Conservation (phyloP, 106 monocot species). For the Chionographis japonica region DNA sequence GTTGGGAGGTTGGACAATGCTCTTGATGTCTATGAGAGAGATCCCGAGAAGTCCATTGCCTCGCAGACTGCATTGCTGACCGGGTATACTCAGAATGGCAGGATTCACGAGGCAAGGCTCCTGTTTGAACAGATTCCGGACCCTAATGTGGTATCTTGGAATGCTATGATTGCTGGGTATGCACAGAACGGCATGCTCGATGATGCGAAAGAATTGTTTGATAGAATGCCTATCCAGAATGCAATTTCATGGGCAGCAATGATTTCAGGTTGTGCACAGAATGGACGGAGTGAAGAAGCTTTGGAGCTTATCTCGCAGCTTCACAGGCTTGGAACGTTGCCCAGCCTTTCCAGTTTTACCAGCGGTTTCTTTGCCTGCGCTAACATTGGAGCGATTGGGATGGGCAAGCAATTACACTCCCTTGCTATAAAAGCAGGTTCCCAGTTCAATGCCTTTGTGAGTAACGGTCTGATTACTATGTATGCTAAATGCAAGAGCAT, state of each 20-base stretch:
- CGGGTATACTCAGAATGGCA: slow-evolving; percentile 42
- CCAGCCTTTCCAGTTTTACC: slow-evolving; percentile 47
- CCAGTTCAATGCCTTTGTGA: slow-evolving; percentile 49
- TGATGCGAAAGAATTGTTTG: slow-evolving; percentile 37
- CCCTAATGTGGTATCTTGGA: slow-evolving; percentile 51
- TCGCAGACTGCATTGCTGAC: slow-evolving; percentile 47
- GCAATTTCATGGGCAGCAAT: slow-evolving; percentile 49
- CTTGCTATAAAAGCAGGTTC: slow-evolving; percentile 62
- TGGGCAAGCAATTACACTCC: slow-evolving; percentile 54
- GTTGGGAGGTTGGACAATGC: slow-evolving; percentile 49
- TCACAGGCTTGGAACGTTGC: slow-evolving; percentile 37
- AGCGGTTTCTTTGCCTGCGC: slow-evolving; percentile 55
- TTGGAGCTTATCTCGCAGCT: slow-evolving; percentile 38
- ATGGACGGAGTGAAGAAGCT: slow-evolving; percentile 45
- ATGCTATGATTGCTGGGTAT: slow-evolving; percentile 67
- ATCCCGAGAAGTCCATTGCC: slow-evolving; percentile 48
- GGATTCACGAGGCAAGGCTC: slow-evolving; percentile 33
- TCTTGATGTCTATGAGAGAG: slow-evolving; percentile 24
- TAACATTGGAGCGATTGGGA: slow-evolving; percentile 39
- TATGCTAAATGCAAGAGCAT: slow-evolving; percentile 53
- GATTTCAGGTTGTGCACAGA: slow-evolving; percentile 54
- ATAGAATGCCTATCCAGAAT: slow-evolving; percentile 45
- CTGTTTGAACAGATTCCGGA: slow-evolving; percentile 47
- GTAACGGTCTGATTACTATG: slow-evolving; percentile 61
- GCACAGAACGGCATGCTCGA: slow-evolving; percentile 50